Conservation (phyloP, 768 basidiomycete species). For the Neoboletus magnificus region DNA sequence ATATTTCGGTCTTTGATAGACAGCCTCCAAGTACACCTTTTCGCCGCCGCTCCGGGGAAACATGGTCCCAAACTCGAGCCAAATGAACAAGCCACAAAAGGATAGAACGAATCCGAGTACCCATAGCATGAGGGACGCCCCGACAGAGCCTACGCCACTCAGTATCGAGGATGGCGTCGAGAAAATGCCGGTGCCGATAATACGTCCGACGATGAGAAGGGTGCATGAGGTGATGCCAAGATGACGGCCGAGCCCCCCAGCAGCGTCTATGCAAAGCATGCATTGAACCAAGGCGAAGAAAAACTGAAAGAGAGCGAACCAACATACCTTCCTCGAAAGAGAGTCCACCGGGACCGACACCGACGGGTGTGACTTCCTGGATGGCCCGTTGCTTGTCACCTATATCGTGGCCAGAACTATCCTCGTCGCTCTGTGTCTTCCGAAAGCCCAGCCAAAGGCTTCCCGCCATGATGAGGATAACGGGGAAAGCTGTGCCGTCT, state of each 20-base stretch:
- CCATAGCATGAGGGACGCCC: conserved; percentile 62
- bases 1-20: conserved; percentile 46
- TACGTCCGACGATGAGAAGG: conserved; percentile 52
- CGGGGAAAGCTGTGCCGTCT: not conserved
- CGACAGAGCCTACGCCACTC: conserved; percentile 53
- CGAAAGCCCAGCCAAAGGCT: not conserved
- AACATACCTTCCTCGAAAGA: conserved; percentile 47
- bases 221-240: conserved; percentile 56
- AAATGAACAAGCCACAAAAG: conserved; percentile 57
- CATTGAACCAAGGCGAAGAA: not conserved
- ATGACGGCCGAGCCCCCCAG: conserved; percentile 57
- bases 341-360: conserved; percentile 40
- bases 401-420: not conserved
- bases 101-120: conserved; percentile 57
- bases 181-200: conserved; percentile 66
- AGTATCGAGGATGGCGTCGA: conserved; percentile 60
- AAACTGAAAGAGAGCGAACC: not conserved
- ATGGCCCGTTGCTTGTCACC: not conserved
- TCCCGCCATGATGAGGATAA: conserved; percentile 6
- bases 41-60: conserved; percentile 57
- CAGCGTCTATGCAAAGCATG: conserved; percentile 34
- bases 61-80: conserved; percentile 41
- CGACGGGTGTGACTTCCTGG: conserved; percentile 4
- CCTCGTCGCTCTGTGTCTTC: conserved; percentile 2
- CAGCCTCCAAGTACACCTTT: conserved; percentile 59